Base-by-base conservation (phyloP, 331 rosid species). In the Ulmus americana region DNA sequence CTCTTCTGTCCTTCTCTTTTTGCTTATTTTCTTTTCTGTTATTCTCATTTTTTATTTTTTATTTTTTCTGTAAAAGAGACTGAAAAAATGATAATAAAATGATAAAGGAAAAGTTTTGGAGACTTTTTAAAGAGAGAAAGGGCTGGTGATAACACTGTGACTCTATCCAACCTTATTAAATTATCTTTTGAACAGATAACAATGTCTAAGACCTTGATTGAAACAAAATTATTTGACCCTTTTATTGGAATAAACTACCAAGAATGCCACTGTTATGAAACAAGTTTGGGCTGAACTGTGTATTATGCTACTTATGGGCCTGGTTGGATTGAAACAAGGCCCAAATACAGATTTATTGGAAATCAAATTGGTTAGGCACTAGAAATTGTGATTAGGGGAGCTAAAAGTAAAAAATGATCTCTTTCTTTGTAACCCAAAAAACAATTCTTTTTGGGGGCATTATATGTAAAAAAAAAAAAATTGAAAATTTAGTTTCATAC, bases 101-200 rank as follows among this genome's bases (percentile, higher is more conserved):
- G 64, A 45, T 13, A 47, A 52, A 68, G 80, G 56, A 5, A 6
- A 8, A 55, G 64, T 35, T 35, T 49, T 38, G 8, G 47, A 35
- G 56, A 13, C 41, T 65, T 28, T 45, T 68, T 59, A 49, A 51
- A 2, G 18, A 59, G 65, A 41, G n/a, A 2, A 12, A 13, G 6
- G 45, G 61, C 39, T 1, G 63, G 63, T 59, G 56, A 22, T 58
- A 8, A 10, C 55, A 10, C 22, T 28, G 51, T 45, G 43, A 10
- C 43, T 58, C 60, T 20, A 45, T 53, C 66, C 9, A 45, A 53
- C 11, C 35, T n/a, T 18, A 12, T 43, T 70, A 54, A 42, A 35
- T 22, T 28, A 4, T 18, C 8, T 55, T 55, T 3, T 10, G 7
- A 9, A 6, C 3, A 7, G 38, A 54, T 0, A 10, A 1, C 9